Evolutionary conservation across 202 grass and related monocot genomes (phyloP).

Genomic region (Saccharum hybrid): DNA sequence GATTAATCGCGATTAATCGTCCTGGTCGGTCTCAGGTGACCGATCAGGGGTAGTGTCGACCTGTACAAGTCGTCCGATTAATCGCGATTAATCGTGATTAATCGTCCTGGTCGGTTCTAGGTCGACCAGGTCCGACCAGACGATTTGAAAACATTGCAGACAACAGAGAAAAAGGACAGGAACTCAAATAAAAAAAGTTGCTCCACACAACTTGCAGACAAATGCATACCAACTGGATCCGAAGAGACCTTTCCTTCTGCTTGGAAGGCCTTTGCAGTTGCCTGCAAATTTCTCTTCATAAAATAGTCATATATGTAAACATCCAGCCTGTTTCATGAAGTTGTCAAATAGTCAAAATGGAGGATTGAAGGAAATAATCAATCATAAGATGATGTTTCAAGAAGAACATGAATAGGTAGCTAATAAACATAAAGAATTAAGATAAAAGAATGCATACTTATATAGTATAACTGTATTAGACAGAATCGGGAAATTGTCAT

Average conservation of each 20-base stretch:
- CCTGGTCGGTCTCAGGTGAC: no score
- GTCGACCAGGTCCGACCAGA: no score
- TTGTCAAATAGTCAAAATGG: slow-evolving; percentile 18
- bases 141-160: no score
- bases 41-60: no score
- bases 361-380: neutral
- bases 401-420: slow-evolving; percentile 19
- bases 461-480: neutral
- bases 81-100: no score
- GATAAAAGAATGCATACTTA: neutral
- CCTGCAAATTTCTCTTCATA: slow-evolving; percentile 98
- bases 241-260: slow-evolving; percentile 93
- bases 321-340: slow-evolving; percentile 80
- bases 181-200: slow-evolving; percentile 34
- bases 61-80: no score
- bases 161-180: neutral
- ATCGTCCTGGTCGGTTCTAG: no score
- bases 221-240: slow-evolving; percentile 87
- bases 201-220: slow-evolving; percentile 26
- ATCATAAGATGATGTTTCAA: slow-evolving; percentile 17
- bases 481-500: neutral
- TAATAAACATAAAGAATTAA: slow-evolving; percentile 2
- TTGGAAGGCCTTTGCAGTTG: slow-evolving; percentile 98
- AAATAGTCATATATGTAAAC: slow-evolving; percentile 99
- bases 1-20: no score